Evolutionary conservation across 768 basidiomycete genomes (phyloP).

Genomic region (Atractiella rhizophila): DNA sequence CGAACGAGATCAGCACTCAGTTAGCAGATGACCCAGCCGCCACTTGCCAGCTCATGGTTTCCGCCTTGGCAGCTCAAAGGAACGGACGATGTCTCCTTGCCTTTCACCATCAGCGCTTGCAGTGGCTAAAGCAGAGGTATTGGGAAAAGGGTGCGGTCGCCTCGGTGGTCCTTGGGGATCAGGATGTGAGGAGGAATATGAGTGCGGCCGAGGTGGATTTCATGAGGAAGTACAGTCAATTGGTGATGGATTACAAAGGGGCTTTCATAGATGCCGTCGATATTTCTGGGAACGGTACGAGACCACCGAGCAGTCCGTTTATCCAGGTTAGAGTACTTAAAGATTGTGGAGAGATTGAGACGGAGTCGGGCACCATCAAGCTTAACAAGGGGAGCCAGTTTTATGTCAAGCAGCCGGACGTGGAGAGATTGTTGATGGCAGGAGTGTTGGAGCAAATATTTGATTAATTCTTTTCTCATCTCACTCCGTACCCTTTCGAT

Average conservation of each 20-base stretch:
- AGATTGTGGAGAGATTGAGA: slow-evolving; percentile 78
- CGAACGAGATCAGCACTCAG: slow-evolving; percentile 14
- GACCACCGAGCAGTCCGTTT: slow-evolving; percentile 66
- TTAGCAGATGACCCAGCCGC: slow-evolving; percentile 29
- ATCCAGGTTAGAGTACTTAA: slow-evolving; percentile 61
- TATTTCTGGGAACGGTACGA: slow-evolving; percentile 22
- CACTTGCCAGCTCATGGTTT: slow-evolving; percentile 42
- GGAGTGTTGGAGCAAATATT: slow-evolving; percentile 87
- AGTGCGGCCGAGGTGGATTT: slow-evolving; percentile 37
- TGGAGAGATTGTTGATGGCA: slow-evolving; percentile 81
- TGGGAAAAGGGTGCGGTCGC: slow-evolving; percentile 78
- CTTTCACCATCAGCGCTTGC: slow-evolving; percentile 66
- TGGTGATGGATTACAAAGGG: slow-evolving; percentile 56
- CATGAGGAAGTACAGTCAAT: slow-evolving; percentile 17
- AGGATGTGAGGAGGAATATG: slow-evolving; percentile 23
- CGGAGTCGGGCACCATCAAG: slow-evolving; percentile 48
- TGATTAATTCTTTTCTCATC: too few species aligned
- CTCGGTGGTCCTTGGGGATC: slow-evolving; percentile 40
- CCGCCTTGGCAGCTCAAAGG: slow-evolving; percentile 64
- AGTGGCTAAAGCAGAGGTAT: slow-evolving; percentile 60
- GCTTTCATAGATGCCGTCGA: slow-evolving; percentile 65
- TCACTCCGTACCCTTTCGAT: too few species aligned
- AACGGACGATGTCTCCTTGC: slow-evolving; percentile 92
- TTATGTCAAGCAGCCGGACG: slow-evolving; percentile 60
- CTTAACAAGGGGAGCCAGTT: slow-evolving; percentile 74